These are phyloP conservation scores for Omphalotus guepiniiformis DNA, from an alignment of 768 basidiomycete genomes.

Conservation along the genomic window DNA sequence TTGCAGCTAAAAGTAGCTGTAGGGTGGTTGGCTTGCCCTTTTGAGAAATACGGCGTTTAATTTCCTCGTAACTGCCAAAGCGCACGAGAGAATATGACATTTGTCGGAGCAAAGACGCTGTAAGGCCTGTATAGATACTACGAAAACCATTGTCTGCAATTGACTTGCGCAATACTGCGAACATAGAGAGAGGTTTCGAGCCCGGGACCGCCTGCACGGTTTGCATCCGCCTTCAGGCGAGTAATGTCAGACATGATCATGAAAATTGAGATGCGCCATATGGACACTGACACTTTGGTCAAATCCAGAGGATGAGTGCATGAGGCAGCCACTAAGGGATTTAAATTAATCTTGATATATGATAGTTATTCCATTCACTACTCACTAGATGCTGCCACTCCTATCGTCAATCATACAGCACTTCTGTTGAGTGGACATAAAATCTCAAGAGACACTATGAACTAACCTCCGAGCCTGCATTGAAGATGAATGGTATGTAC, in stretches of 20 bases:
- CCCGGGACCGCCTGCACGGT: conserved; percentile 47
- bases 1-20: conserved; percentile 59
- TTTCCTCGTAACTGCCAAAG: conserved; percentile 75
- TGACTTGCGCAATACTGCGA: conserved; percentile 60
- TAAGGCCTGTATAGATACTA: conserved; percentile 77
- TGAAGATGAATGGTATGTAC: conserved; percentile 8
- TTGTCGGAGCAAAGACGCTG: conserved; percentile 80
- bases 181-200: conserved; percentile 56
- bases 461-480: conserved; percentile 59
- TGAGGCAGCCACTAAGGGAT: conserved; percentile 63
- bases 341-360: conserved; percentile 2
- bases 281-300: conserved; percentile 68
- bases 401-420: too few relatives aligned
- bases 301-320: conserved; percentile 83
- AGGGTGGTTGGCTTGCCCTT: conserved; percentile 48
- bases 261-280: conserved; percentile 1
- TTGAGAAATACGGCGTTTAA: conserved; percentile 54
- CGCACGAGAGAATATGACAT: conserved; percentile 91
- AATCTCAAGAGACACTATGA: neutral
- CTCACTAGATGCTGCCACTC: conserved; percentile 62
- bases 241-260: conserved; percentile 5
- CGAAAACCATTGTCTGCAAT: conserved; percentile 63
- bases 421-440: too few relatives aligned
- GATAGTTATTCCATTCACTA: conserved; percentile 9
- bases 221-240: conserved; percentile 67